Conservation (phyloP, 495 filamentous ascomycete genomes). For the Platismatia glauca region DNA sequence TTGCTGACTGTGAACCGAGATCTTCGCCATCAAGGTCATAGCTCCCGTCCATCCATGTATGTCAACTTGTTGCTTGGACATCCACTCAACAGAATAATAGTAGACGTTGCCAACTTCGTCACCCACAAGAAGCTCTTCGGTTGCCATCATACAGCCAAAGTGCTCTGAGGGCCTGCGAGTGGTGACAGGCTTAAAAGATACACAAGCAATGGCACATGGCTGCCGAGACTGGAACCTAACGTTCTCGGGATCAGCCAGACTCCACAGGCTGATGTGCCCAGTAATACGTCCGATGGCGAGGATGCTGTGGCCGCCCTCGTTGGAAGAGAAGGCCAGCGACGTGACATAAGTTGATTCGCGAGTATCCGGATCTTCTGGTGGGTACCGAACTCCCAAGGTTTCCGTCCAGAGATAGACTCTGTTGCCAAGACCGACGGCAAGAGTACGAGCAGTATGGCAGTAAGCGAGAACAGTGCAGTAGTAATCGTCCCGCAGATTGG, state of each 20-base stretch:
- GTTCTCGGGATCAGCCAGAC: slow-evolving; percentile 42
- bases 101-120: slow-evolving; percentile 81
- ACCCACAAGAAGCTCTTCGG: slow-evolving; percentile 79
- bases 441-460: slow-evolving; percentile 56
- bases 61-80: slow-evolving; percentile 32
- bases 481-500: slow-evolving; percentile 82
- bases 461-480: slow-evolving; percentile 92
- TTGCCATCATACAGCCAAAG: slow-evolving; percentile 29
- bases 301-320: slow-evolving; percentile 65
- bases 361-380: slow-evolving; percentile 31
- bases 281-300: slow-evolving; percentile 76
- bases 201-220: slow-evolving; percentile 61
- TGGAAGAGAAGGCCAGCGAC: slow-evolving; percentile 79
- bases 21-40: slow-evolving; percentile 67
- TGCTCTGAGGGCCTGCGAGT: slow-evolving; percentile 35
- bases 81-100: slow-evolving; percentile 89
- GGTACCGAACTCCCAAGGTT: slow-evolving; percentile 42
- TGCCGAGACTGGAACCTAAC: slow-evolving; percentile 69
- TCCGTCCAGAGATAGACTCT: slow-evolving; percentile 89
- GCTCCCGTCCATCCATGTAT: slow-evolving; percentile 62
- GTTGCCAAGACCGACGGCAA: slow-evolving; percentile 79
- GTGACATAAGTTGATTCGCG: slow-evolving; percentile 56
- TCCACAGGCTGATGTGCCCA: slow-evolving; percentile 55
- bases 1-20: slow-evolving; percentile 76
- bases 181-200: slow-evolving; percentile 55